Evolutionary conservation across 75 land plant species (phyloP).

Genomic region (Selaginella moellendorffii): DNA sequence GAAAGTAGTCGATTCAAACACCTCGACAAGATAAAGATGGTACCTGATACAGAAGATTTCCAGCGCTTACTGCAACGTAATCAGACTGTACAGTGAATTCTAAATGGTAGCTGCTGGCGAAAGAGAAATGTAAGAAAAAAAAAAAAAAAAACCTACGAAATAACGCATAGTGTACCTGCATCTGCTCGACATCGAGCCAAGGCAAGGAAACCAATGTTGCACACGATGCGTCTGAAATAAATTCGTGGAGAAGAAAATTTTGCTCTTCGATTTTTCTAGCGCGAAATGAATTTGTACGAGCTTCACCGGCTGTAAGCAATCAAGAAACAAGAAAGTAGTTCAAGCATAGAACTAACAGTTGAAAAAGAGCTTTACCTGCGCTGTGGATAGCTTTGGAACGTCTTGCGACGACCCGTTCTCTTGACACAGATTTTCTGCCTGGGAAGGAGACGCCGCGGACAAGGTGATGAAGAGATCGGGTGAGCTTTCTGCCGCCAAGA

Average conservation of each 20-base stretch:
- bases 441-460: too few relatives aligned
- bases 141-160: too few relatives aligned
- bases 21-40: too few relatives aligned
- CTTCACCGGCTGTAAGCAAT: conserved; percentile 48
- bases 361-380: too few relatives aligned
- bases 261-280: conserved; percentile 60
- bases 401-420: too few relatives aligned
- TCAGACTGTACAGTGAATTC: conserved; percentile 76
- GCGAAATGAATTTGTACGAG: conserved; percentile 65
- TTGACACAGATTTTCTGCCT: too few relatives aligned
- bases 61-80: conserved; percentile 83
- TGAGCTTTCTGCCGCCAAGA: neutral
- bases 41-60: conserved; percentile 76
- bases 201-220: conserved; percentile 97
- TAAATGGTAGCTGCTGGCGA: conserved; percentile 88
- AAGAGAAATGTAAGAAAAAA: too few relatives aligned
- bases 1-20: too few relatives aligned
- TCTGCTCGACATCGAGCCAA: conserved; percentile 44
- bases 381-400: too few relatives aligned
- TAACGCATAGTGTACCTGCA: conserved; percentile 71
- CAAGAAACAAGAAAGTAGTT: too few relatives aligned
- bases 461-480: neutral
- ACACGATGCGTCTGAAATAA: conserved; percentile 68
- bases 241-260: conserved; percentile 46
- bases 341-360: too few relatives aligned